Conservation (phyloP, 2,329 filamentous ascomycete genomes). For the Coniochaeta pulveracea region DNA sequence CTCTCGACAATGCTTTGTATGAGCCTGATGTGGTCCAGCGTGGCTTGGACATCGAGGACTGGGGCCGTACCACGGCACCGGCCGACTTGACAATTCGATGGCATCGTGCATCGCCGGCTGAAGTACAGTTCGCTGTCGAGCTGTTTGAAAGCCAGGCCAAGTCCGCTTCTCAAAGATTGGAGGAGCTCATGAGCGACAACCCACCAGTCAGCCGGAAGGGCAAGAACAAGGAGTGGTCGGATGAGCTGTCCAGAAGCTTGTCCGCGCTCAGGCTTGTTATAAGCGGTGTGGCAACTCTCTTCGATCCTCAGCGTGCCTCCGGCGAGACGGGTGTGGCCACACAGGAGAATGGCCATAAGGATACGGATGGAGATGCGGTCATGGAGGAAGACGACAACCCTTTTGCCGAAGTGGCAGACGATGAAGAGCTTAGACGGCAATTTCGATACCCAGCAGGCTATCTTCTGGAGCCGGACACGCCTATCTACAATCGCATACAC, state of each 20-base stretch:
- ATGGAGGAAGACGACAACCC: slow-evolving; percentile 41
- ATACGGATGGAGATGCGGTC: slow-evolving; percentile 32
- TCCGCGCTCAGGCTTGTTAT: slow-evolving; percentile 81
- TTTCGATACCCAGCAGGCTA: slow-evolving; percentile 89
- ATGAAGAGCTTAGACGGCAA: slow-evolving; percentile 73
- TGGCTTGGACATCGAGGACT: slow-evolving; percentile 68
- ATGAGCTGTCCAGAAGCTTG: slow-evolving; percentile 85
- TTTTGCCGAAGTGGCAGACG: slow-evolving; percentile 56
- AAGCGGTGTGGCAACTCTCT: slow-evolving; percentile 80
- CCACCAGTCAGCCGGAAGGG: slow-evolving; percentile 81
- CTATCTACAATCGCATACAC: slow-evolving; percentile 67
- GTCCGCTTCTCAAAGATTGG: slow-evolving; percentile 63
- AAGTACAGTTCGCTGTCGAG: slow-evolving; percentile 81
- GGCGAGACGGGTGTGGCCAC: slow-evolving; percentile 28
- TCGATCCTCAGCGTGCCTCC: slow-evolving; percentile 67
- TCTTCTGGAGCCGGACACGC: slow-evolving; percentile 49
- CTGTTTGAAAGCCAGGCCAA: slow-evolving; percentile 77
- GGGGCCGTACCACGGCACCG: slow-evolving; percentile 70
- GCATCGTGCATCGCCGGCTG: slow-evolving; percentile 72
- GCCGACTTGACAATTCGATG: slow-evolving; percentile 74
- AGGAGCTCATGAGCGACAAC: slow-evolving; percentile 68
- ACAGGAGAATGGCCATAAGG: slow-evolving; percentile 35
- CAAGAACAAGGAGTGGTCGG: slow-evolving; percentile 97
- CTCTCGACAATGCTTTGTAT: slow-evolving; percentile 78
- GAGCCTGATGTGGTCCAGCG: slow-evolving; percentile 62